Conservation (phyloP, 192 early-diverging fungal species). For the Mortierella hygrophila region DNA sequence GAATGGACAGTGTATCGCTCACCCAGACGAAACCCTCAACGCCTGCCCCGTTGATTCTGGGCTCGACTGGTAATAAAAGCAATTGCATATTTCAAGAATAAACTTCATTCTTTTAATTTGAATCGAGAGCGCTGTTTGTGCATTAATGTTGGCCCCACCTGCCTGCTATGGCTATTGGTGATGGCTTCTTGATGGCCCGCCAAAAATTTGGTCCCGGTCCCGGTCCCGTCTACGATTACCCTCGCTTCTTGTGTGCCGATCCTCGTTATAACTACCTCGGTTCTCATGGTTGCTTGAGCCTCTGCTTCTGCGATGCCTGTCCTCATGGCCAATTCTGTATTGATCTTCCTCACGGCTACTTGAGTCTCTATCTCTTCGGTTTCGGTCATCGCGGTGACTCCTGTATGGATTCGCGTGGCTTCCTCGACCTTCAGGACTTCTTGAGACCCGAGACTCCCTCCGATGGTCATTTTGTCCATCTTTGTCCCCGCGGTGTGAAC, state of each 20-base stretch:
- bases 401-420: not conserved
- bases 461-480: not conserved
- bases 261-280: too few relatives aligned
- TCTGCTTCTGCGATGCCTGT: not conserved
- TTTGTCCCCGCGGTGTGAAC: not conserved
- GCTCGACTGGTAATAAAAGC: conserved; percentile 33
- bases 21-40: conserved; percentile 52
- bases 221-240: not conserved
- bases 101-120: not conserved
- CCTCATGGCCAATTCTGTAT: not conserved
- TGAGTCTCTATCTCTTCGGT: not conserved
- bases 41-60: conserved; percentile 43
- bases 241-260: too few relatives aligned
- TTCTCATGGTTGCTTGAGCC: not conserved
- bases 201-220: not conserved
- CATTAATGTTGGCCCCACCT: not conserved
- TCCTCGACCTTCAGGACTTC: not conserved
- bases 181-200: not conserved
- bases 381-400: not conserved
- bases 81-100: not conserved
- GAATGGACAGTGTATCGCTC: conserved; percentile 51
- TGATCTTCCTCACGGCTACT: not conserved
- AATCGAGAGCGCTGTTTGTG: not conserved
- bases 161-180: not conserved
- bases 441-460: not conserved